Evolutionary conservation across 169 alveolate genomes (phyloP).

Genomic region (Eimeria maxima): DNA sequence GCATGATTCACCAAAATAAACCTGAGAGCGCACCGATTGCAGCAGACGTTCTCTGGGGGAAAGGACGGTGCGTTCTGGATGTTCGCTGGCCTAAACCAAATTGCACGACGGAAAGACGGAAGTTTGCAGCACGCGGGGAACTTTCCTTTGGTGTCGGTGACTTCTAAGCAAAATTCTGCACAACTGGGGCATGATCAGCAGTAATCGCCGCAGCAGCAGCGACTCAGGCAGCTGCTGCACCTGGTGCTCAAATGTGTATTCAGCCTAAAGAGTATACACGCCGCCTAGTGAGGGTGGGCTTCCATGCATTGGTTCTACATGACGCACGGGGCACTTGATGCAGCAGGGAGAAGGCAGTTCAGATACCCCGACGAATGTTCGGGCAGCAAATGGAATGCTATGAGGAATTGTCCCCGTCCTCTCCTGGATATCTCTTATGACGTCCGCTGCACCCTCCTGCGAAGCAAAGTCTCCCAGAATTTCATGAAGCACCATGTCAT

Average conservation of each 20-base stretch:
- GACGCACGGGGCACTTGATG: constrained; percentile 84
- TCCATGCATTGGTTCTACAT: neutral
- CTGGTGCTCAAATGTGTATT: neutral
- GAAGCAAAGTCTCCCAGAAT: constrained; percentile 93
- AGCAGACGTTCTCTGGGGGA: constrained; percentile 89
- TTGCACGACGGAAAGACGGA: neutral
- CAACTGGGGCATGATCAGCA: neutral
- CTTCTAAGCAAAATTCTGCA: neutral
- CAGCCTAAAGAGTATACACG: neutral
- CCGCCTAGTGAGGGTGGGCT: neutral
- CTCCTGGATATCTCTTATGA: constrained; percentile 90
- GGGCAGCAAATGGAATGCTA: constrained; percentile 90
- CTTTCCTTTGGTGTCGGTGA: neutral
- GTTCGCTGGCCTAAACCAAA: constrained; percentile 51
- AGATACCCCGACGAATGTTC: constrained; percentile 90
- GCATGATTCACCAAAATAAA: neutral
- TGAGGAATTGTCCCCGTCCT: constrained; percentile 86
- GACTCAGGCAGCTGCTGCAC: neutral
- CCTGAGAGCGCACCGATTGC: constrained; percentile 86
- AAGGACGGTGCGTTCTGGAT: constrained; percentile 89
- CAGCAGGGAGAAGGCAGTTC: constrained; percentile 90
- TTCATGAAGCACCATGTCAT: constrained; percentile 92
- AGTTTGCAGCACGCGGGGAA: neutral
- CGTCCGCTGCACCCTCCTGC: constrained; percentile 93
- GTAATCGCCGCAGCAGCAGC: neutral